Base-by-base conservation (phyloP, 2,329 filamentous ascomycete genomes). In the Acarospora socialis region DNA sequence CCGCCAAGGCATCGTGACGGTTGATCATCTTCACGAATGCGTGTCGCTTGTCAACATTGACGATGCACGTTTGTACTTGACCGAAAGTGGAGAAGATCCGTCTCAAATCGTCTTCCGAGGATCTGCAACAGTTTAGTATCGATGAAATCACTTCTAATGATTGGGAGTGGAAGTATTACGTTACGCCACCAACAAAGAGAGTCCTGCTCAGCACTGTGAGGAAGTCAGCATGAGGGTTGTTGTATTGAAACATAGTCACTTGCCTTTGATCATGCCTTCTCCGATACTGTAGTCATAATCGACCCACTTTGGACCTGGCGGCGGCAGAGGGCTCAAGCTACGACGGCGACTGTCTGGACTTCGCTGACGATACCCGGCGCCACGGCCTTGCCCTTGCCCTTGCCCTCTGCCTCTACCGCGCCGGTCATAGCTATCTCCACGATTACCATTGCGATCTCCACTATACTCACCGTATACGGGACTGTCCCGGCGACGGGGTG, bases 11-110 rank as follows among this genome's bases (percentile, higher is more conserved):
- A 55, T 93, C 83, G 40, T 73, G 68, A 21, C 92, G 82, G 41
- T 73, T 90, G 44, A 90, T 71, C 90, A 98, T 98, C 61, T 98
- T 98, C 49, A 98, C 87, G 53, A 98, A 98, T 4, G 90, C 90
- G 56, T 98, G 90, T 12, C 90, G 81, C 61, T 95, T 98, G 50
- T 98, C 90, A 49, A 83, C 80, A 60, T 98, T 95, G 44, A 94
- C 86, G 43, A 98, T 98, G 57, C 87, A 95, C 1, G 87, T 94
- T 56, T 98, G 90, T 3, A 98, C 90, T 32, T 76, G 66, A 37
- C 90, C 90, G 50, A 77, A 93, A 27, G 74, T 74, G 48, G 64
- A 66, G 55, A 98, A 98, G 26, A 92, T 74, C 30, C 61, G 62
- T 32, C 84, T 76, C 32, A 98, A 67, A 52, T 95, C 84, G 36